Evolutionary conservation across 1,284 basidiomycete genomes (phyloP).

Genomic region (Earliella scabrosa): DNA sequence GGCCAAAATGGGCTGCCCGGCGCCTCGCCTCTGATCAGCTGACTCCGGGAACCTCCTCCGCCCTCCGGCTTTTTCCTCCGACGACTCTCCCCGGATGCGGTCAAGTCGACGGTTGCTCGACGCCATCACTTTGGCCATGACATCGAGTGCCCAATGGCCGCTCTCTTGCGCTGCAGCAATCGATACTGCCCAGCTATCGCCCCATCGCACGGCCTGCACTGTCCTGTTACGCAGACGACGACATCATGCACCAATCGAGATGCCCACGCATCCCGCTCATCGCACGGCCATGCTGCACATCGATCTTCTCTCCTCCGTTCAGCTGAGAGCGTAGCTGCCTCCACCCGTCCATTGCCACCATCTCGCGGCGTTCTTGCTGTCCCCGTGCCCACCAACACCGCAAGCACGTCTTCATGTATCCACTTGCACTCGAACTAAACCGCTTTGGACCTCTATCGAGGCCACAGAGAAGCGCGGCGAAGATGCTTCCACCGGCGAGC

Average conservation of each 20-base stretch:
- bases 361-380: conserved; percentile 7
- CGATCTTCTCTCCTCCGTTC: conserved; percentile 12
- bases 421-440: conserved; percentile 10
- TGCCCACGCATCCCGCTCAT: conserved; percentile 3
- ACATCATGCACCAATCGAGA: conserved; percentile 8
- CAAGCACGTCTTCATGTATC: conserved; percentile 8
- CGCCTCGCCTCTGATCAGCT: conserved; percentile 19
- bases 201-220: neutral
- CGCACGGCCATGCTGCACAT: conserved; percentile 14
- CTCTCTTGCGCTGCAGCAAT: too few species aligned
- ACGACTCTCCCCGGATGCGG: neutral
- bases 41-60: conserved; percentile 13
- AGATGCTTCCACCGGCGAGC: conserved; percentile 2
- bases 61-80: conserved; percentile 18
- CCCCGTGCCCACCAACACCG: conserved; percentile 13
- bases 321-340: conserved; percentile 14
- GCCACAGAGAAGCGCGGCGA: neutral
- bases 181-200: neutral
- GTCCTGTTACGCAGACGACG: neutral
- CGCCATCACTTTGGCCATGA: neutral
- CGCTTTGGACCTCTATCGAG: conserved; percentile 10
- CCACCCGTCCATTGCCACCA: neutral
- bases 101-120: neutral
- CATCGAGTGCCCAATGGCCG: too few species aligned
- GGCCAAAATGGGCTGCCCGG: conserved; percentile 8